Evolutionary conservation across 2,329 filamentous ascomycete species (phyloP).

Genomic region (Fusarium graminum): DNA sequence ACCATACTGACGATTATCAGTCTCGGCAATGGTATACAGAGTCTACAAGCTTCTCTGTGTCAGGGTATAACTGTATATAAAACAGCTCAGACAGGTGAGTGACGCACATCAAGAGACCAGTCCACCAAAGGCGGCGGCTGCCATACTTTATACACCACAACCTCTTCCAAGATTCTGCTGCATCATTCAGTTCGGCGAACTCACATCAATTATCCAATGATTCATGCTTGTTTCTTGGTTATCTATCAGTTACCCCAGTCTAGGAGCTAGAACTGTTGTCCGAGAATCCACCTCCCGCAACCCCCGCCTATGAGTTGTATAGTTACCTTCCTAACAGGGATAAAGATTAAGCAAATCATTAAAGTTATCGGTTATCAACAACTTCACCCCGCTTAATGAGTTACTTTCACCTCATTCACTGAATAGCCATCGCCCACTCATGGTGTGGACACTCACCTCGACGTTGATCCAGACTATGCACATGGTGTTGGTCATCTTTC

Average conservation of each 20-base stretch:
- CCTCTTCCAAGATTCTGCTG: not conserved
- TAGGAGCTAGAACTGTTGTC: slow-evolving; percentile 31
- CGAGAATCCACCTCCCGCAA: slow-evolving; percentile 23
- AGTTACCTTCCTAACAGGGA: slow-evolving; percentile 31
- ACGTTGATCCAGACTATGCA: no score
- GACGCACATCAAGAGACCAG: not conserved
- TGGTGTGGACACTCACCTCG: not conserved
- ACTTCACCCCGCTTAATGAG: slow-evolving; percentile 19
- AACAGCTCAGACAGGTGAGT: not conserved
- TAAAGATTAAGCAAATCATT: slow-evolving; percentile 26
- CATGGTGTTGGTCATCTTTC: no score
- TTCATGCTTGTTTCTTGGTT: not conserved
- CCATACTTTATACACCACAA: slow-evolving; percentile 1
- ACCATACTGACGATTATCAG: slow-evolving; percentile 15
- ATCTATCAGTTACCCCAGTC: not conserved
- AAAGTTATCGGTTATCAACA: slow-evolving; percentile 16
- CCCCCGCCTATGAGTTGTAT: slow-evolving; percentile 3
- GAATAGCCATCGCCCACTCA: not conserved
- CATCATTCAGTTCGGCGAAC: not conserved
- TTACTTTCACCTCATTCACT: not conserved
- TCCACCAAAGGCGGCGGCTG: not conserved
- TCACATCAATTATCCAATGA: not conserved
- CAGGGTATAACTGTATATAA: not conserved
- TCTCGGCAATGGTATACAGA: not conserved
- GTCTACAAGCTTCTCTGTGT: not conserved